Evolutionary conservation across 164 flowering plant species (phyloP).

Genomic region (Pachysandra terminalis): DNA sequence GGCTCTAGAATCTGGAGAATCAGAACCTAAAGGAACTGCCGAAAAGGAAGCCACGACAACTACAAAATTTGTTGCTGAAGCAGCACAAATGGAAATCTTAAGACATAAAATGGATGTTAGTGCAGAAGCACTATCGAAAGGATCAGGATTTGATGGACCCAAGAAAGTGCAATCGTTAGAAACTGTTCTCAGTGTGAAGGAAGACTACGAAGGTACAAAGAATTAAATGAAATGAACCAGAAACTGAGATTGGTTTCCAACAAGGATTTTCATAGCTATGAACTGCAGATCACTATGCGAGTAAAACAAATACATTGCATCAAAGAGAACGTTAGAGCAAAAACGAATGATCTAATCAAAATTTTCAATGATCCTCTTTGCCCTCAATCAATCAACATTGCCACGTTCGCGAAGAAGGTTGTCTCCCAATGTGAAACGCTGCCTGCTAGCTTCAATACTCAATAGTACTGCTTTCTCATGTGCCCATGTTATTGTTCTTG

Average conservation of each 20-base stretch:
- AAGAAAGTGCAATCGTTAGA: conserved; percentile 25
- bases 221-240: conserved; percentile 40
- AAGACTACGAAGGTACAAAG: conserved; percentile 38
- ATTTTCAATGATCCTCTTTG: conserved; percentile 51
- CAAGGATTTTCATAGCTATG: conserved; percentile 50
- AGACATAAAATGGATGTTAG: conserved; percentile 7
- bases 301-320: conserved; percentile 54
- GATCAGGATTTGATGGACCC: conserved; percentile 1
- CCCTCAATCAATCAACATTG: conserved; percentile 67
- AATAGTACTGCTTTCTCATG: conserved; percentile 54
- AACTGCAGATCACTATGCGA: conserved; percentile 47
- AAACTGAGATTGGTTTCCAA: conserved; percentile 31
- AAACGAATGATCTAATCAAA: conserved; percentile 55
- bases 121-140: conserved; percentile 15
- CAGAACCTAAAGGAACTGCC: conserved; percentile 64
- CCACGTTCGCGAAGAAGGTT: conserved; percentile 79
- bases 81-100: conserved; percentile 16
- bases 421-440: conserved; percentile 46
- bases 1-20: conserved; percentile 65
- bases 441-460: conserved; percentile 23
- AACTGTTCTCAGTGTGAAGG: conserved; percentile 57
- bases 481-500: conserved; percentile 61
- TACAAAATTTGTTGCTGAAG: conserved; percentile 17
- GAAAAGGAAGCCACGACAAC: conserved; percentile 42
- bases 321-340: conserved; percentile 56